phyloP scores from a whole-genome alignment of 257 asterid species.

The Gentiana macrophylla region DNA sequence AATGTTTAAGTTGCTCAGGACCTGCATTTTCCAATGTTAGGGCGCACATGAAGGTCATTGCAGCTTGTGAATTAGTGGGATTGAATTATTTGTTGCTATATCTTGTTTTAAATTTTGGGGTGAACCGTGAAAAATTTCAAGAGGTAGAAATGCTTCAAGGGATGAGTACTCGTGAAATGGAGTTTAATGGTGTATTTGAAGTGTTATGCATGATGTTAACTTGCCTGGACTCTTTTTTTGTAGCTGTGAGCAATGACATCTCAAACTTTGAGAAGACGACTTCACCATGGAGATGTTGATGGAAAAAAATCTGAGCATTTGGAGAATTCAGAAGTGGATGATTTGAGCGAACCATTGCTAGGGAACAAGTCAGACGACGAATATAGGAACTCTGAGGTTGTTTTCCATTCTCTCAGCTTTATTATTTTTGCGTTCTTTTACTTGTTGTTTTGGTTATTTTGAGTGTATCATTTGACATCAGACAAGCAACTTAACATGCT shows the following conservation, averaged over 20 bases:
- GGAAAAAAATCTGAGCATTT: slow-evolving; percentile 39
- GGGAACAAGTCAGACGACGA: slow-evolving; percentile 24
- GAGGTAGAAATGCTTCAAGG: neutral
- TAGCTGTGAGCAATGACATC: slow-evolving; percentile 36
- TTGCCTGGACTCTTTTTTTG: neutral
- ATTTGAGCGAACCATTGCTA: slow-evolving; percentile 77
- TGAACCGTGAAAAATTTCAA: neutral
- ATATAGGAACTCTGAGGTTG: slow-evolving; percentile 38
- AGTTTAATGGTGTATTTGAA: neutral
- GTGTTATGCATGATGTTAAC: neutral
- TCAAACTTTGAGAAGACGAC: slow-evolving; percentile 72
- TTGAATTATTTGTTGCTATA: neutral
- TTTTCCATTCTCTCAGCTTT: neutral
- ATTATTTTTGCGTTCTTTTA: too few species aligned
- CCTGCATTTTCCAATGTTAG: too few species aligned
- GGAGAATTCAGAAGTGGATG: slow-evolving; percentile 41
- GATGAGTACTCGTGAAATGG: neutral
- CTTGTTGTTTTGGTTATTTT: too few species aligned
- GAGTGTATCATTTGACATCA: too few species aligned
- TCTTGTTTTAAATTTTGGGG: neutral
- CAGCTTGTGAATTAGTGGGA: neutral
- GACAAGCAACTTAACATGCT: too few species aligned
- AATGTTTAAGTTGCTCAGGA: too few species aligned
- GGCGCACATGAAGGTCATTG: too few species aligned
- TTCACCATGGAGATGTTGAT: slow-evolving; percentile 68